Base-by-base conservation (phyloP, 2,329 filamentous ascomycete genomes). In the Zymoseptoria brevis region DNA sequence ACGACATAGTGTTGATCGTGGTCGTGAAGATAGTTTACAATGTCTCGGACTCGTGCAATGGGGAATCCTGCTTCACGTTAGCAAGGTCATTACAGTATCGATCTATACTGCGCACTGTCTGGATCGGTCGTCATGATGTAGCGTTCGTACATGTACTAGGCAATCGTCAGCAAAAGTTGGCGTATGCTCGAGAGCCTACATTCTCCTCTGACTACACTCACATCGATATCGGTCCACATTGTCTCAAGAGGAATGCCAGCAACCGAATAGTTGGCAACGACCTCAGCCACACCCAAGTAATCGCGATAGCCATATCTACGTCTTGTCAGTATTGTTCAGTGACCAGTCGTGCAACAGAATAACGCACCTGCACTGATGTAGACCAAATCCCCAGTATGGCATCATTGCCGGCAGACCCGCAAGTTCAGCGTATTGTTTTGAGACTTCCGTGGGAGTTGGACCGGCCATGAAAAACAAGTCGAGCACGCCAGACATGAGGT, bases 11-110 rank as follows among this genome's bases (percentile, higher is more conserved):
- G 67, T 54, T 72, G 71, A 22, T 72, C 57, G 24, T 65, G 63
- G 26, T 59, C 55, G 56, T 73, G 69, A 0, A 93, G 79, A 45
- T 87, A 82, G 49, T 81, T 76, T 16, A 73, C 68, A 88, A 84
- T 74, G 62, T 87, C 81, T 51, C 82, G 84, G 75, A 90, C 81
- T 70, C 80, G 80, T 0, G 77, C 59, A 3, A 87, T 68, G 0
- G 86, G 81, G 68, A 86, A 89, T 93, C 89, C 0, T 93, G 86
- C 84, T 93, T 70, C 80, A 79, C 0, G 77, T 58, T 4, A 87
- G 68, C 0, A 86, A 81, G 68, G 89, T 24, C 86, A 76, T 11
- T 29, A 45, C 13, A 45, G n/a, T 4, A n/a, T 4, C 16, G 35
- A 45, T 45, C 35, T 45, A 16, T 2, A n/a, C 35, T n/a, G 5